Evolutionary conservation across 805 yeast genomes (phyloP).

Genomic region (Yarrowia keelungensis): DNA sequence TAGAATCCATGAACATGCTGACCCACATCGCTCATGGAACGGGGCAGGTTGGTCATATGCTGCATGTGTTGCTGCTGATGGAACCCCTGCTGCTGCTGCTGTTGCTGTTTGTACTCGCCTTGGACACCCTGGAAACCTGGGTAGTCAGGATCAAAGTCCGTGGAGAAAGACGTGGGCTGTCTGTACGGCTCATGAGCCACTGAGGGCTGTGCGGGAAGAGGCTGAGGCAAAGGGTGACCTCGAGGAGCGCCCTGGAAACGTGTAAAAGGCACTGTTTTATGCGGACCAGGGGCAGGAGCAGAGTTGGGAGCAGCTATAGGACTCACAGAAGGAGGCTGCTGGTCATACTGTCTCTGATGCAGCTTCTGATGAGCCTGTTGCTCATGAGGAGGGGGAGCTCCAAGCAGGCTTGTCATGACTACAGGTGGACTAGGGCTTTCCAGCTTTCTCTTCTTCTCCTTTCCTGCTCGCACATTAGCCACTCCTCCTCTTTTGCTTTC

Average conservation of each 20-base stretch:
- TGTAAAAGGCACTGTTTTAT: conserved; percentile 7
- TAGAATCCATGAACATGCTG: conserved; percentile 10
- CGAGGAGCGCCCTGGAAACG: conserved; percentile 18
- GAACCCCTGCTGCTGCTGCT: not conserved
- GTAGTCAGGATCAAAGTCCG: conserved; percentile 10
- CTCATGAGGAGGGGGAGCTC: not conserved
- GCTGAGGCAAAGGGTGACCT: conserved; percentile 17
- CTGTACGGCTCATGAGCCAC: conserved; percentile 17
- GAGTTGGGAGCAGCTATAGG: not conserved
- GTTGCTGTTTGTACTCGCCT: conserved; percentile 6
- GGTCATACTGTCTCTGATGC: not conserved
- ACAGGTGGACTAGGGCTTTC: conserved; percentile 33
- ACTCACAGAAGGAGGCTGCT: not conserved
- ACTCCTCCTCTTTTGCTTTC: conserved; percentile 63
- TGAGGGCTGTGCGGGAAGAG: not conserved
- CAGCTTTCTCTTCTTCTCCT: conserved; percentile 41
- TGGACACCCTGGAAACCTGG: conserved; percentile 13
- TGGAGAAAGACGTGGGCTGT: conserved; percentile 1
- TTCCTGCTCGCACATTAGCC: conserved; percentile 51
- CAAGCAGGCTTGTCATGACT: not conserved
- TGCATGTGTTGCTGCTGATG: not conserved
- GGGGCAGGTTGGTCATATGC: not conserved
- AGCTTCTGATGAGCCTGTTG: not conserved
- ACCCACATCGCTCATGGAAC: not conserved
- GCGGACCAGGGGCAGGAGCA: conserved; percentile 2